Evolutionary conservation across 306 rosid species (phyloP).

Genomic region (Cucurbita argyrosperma): DNA sequence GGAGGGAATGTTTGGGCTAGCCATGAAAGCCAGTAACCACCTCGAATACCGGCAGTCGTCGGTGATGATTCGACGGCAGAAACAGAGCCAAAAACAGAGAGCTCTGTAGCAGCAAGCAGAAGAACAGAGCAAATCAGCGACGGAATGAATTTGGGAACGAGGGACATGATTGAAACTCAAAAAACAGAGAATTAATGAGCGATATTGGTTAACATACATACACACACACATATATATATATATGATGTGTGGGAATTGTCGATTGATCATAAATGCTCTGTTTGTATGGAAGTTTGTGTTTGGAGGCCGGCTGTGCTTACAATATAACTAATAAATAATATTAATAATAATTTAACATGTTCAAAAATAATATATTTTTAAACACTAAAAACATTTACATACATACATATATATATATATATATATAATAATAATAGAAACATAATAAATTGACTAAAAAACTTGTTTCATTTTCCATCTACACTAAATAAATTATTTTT

Average conservation of each 20-base stretch:
- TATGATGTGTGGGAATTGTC: neutral
- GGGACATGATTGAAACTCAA: neutral
- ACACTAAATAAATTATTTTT: too few relatives aligned
- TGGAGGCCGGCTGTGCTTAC: neutral
- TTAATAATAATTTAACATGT: too few relatives aligned
- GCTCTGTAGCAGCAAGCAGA: neutral
- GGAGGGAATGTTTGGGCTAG: constrained; percentile 27
- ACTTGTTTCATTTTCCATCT: too few relatives aligned
- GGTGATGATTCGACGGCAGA: neutral
- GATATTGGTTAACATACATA: neutral
- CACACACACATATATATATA: too few relatives aligned
- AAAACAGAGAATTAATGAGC: neutral
- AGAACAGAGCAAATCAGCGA: neutral
- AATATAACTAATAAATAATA: too few relatives aligned
- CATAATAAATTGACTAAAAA: too few relatives aligned
- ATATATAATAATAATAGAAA: too few relatives aligned
- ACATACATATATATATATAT: too few relatives aligned
- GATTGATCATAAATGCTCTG: neutral
- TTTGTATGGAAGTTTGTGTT: neutral
- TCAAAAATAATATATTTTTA: too few relatives aligned
- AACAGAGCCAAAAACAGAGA: neutral
- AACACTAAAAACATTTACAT: too few relatives aligned
- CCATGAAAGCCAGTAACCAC: constrained; percentile 65
- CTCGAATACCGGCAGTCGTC: constrained; percentile 18
- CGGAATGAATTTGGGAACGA: neutral